These are phyloP conservation scores for Quercus agrifolia DNA, from an alignment of 306 rosid species.

Conservation along the genomic window DNA sequence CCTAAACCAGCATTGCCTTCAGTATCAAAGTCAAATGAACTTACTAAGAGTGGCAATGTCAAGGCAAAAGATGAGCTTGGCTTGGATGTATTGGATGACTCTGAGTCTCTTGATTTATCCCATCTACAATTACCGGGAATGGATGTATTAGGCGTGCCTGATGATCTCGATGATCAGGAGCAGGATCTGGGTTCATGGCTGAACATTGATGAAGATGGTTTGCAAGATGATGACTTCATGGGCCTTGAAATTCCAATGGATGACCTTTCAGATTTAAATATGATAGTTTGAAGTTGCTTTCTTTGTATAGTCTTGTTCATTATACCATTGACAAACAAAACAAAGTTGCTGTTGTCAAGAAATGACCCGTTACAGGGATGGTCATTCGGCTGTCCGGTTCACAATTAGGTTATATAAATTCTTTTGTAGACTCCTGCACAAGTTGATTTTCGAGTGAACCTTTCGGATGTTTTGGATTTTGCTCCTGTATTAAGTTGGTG, in stretches of 20 bases:
- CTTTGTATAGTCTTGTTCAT: slow-evolving; percentile 93
- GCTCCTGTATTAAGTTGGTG: slow-evolving; percentile 63
- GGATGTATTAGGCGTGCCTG: slow-evolving; percentile 81
- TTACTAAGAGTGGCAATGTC: slow-evolving; percentile 43
- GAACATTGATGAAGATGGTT: slow-evolving; percentile 87
- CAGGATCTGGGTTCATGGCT: slow-evolving; percentile 98
- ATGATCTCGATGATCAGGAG: slow-evolving; percentile 76
- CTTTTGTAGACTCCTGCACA: slow-evolving; percentile 81
- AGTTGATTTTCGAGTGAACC: slow-evolving; percentile 82
- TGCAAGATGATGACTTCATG: slow-evolving; percentile 92
- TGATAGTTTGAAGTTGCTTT: slow-evolving; percentile 94
- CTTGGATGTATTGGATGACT: slow-evolving; percentile 66
- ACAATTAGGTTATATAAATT: slow-evolving; percentile 91
- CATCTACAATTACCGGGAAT: slow-evolving; percentile 86
- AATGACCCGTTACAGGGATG: slow-evolving; percentile 71
- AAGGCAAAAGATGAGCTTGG: slow-evolving; percentile 67
- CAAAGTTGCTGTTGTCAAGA: slow-evolving; percentile 61
- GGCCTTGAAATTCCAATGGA: slow-evolving; percentile 99
- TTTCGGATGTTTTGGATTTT: slow-evolving; percentile 74
- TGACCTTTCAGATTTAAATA: slow-evolving; percentile 94
- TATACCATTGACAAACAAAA: slow-evolving; percentile 92
- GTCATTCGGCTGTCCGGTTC: slow-evolving; percentile 59
- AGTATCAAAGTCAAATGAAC: slow-evolving; percentile 56
- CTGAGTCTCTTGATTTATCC: slow-evolving; percentile 78
- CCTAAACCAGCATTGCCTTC: slow-evolving; percentile 66